Conservation (phyloP, 768 basidiomycete genomes). For the Boletus fagicola region DNA sequence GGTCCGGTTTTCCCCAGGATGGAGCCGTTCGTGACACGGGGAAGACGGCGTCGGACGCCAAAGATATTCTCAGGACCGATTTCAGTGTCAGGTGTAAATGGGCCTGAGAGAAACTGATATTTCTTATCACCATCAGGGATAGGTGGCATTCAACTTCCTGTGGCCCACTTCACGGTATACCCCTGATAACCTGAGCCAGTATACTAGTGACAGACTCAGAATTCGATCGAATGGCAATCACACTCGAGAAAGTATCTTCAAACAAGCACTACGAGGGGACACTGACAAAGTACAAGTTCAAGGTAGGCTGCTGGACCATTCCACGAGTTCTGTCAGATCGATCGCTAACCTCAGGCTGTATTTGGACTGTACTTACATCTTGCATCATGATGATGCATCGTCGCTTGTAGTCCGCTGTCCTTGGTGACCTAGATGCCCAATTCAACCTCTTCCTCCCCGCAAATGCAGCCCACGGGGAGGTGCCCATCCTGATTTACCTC, state of each 20-base stretch:
- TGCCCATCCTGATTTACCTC: slow-evolving; percentile 79
- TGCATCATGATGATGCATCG: background rate
- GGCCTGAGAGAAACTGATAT: slow-evolving; percentile 1
- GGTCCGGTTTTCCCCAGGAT: background rate
- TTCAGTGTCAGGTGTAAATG: background rate
- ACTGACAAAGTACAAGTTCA: slow-evolving; percentile 84
- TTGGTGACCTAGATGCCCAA: slow-evolving; percentile 66
- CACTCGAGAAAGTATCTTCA: slow-evolving; percentile 67
- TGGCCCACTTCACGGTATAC: background rate
- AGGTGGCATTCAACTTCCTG: background rate
- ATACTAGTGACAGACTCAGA: background rate
- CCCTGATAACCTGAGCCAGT: background rate
- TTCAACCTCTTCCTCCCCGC: slow-evolving; percentile 91
- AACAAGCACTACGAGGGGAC: slow-evolving; percentile 82
- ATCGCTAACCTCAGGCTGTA: background rate
- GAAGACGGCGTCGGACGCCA: background rate
- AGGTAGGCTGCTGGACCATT: slow-evolving; percentile 40
- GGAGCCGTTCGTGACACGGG: background rate
- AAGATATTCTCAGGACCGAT: slow-evolving; percentile 7
- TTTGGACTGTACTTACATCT: background rate
- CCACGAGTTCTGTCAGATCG: background rate
- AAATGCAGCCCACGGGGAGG: slow-evolving; percentile 52
- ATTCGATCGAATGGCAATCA: slow-evolving; percentile 14
- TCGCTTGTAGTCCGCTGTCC: slow-evolving; percentile 56
- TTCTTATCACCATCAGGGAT: slow-evolving; percentile 2